Base-by-base conservation (phyloP, 2,329 filamentous ascomycete genomes). In the Tetracladium maxilliforme region DNA sequence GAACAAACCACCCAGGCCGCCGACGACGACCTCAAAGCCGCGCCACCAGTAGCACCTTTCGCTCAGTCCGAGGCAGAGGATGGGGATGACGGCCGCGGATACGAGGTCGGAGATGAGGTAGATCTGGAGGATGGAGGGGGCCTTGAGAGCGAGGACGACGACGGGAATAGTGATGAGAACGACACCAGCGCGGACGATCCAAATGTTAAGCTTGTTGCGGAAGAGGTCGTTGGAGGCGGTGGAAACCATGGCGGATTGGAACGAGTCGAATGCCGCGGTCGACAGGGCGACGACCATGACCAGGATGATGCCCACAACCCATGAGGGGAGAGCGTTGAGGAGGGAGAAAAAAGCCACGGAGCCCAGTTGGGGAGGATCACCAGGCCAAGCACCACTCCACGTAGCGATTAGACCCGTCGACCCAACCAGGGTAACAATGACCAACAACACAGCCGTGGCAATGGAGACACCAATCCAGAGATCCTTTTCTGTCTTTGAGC, bases 211-310 rank as follows among this genome's bases (percentile, higher is more conserved):
- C 31, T 65, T 69, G 60, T 90, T 90, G 39, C 80, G 72, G 63
- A 87, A 87, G 10, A 90, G 51, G 44, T 90, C 81, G 54, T 87
- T 87, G 36, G 76, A 83, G 10, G 74, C 77, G 0, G 77, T 79
- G n/a, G 76, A 82, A 6, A 87, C 75, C 74, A 90, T 84, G 37
- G 81, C 77, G 3, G 73, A 78, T 50, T 87, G 82, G 19, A 87
- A 60, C 33, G 67, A 77, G 56, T 90, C 81, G 34, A 90, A 87
- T 1, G 80, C 71, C 1, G 81, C 74, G 4, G 76, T 82, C 40
- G 70, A 79, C 26, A 90, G 64, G 7, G 70, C 69, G 16, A 86
- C 69, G 2, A 79, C 70, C 78, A 90, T 84, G 44, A 87, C 72
- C 7, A 90, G 59, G 1, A 87, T 69, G 34, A 90, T 67, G 27